phyloP scores from a whole-genome alignment of 2,329 filamentous ascomycete species.

The Hymenotorrendiella dingleyae region DNA sequence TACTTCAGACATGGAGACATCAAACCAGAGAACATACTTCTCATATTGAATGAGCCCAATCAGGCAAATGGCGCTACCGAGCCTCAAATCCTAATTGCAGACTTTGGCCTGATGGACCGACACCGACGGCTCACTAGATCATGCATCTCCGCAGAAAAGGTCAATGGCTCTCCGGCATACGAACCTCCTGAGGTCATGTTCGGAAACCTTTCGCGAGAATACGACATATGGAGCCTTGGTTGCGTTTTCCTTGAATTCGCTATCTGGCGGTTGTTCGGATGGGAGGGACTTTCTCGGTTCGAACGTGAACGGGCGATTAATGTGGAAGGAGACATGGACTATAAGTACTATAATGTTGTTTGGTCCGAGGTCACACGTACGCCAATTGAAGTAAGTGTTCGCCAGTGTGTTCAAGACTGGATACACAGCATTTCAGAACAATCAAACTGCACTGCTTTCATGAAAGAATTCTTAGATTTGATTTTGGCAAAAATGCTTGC shows the following conservation, averaged over 20 bases:
- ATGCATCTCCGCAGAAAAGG: slow-evolving; percentile 14
- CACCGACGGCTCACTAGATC: slow-evolving; percentile 28
- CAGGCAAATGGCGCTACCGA: not conserved
- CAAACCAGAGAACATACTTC: slow-evolving; percentile 35
- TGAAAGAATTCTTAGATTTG: slow-evolving; percentile 12
- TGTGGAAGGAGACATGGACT: not conserved
- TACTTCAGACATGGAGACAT: slow-evolving; percentile 35
- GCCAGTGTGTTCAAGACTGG: slow-evolving; percentile 6
- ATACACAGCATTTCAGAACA: slow-evolving; percentile 8
- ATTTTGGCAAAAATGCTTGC: slow-evolving; percentile 8
- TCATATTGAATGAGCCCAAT: slow-evolving; percentile 12
- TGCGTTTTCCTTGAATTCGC: slow-evolving; percentile 28
- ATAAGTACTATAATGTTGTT: slow-evolving; percentile 9
- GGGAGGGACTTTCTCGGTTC: slow-evolving; percentile 3
- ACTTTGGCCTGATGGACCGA: slow-evolving; percentile 31
- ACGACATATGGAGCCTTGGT: slow-evolving; percentile 29
- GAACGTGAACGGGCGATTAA: not conserved
- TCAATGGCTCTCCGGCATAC: slow-evolving; percentile 27
- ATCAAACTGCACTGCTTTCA: slow-evolving; percentile 7
- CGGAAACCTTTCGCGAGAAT: slow-evolving; percentile 10
- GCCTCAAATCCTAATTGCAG: slow-evolving; percentile 28
- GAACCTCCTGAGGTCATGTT: slow-evolving; percentile 32
- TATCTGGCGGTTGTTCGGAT: slow-evolving; percentile 24
- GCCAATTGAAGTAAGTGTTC: not conserved
- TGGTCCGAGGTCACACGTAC: no score